Conservation (phyloP, 1,284 basidiomycete genomes). For the Pseudozyma hubeiensis region DNA sequence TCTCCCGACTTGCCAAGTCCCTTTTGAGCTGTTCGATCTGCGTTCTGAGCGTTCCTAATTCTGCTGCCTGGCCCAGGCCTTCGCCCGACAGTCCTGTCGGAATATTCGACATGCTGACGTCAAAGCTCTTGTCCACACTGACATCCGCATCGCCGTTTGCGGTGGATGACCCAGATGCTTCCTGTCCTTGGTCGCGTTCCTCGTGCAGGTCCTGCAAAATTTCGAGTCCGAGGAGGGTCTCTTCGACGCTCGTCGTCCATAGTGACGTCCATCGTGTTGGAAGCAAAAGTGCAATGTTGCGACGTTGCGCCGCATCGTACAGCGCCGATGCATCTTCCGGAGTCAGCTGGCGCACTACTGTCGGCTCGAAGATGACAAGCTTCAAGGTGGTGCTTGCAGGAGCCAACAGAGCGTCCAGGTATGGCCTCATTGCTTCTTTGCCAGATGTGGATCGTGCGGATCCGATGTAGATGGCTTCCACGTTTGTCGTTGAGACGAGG, state of each 20-base stretch:
- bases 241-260: constrained; percentile 22
- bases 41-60: constrained; percentile 13
- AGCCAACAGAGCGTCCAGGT: constrained; percentile 11
- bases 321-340: constrained; percentile 16
- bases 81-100: constrained; percentile 26
- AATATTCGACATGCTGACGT: constrained; percentile 44
- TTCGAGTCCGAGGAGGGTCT: constrained; percentile 39
- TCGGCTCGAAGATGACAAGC: constrained; percentile 24
- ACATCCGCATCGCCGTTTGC: constrained; percentile 14
- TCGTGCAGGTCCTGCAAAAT: constrained; percentile 27
- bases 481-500: not conserved
- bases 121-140: constrained; percentile 34
- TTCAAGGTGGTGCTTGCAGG: not conserved
- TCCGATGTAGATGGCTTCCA: constrained; percentile 31
- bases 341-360: constrained; percentile 12
- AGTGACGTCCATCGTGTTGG: constrained; percentile 25
- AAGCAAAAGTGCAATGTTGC: constrained; percentile 9
- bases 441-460: constrained; percentile 8
- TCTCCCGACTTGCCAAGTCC: constrained; percentile 11
- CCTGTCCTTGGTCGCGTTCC: not conserved
- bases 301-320: constrained; percentile 9
- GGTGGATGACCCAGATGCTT: not conserved
- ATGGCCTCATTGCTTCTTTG: not conserved
- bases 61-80: constrained; percentile 11
- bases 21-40: constrained; percentile 21